phyloP scores from a whole-genome alignment of 768 basidiomycete species.

The Pisolithus marmoratus region DNA sequence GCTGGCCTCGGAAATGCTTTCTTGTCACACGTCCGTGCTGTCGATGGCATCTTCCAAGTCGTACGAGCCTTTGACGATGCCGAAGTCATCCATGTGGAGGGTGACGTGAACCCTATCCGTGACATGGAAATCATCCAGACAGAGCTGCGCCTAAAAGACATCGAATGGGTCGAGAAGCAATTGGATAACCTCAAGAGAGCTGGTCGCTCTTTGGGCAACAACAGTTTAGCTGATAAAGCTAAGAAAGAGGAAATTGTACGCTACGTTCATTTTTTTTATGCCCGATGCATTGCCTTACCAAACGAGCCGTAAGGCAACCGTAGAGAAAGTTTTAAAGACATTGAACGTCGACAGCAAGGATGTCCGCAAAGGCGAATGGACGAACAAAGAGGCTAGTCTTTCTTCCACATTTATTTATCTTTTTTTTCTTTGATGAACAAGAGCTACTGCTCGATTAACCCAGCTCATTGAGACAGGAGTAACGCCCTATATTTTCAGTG shows the following conservation, averaged over 20 bases:
- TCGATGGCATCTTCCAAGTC: slow-evolving; percentile 99
- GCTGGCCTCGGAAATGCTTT: slow-evolving; percentile 98
- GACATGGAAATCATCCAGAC: slow-evolving; percentile 98
- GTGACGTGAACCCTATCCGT: slow-evolving; percentile 90
- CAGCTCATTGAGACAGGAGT: slow-evolving; percentile 96
- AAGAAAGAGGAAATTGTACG: slow-evolving; percentile 93
- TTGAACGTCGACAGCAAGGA: slow-evolving; percentile 81
- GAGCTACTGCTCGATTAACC: slow-evolving; percentile 82
- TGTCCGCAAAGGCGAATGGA: slow-evolving; percentile 91
- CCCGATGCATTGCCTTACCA: slow-evolving; percentile 3
- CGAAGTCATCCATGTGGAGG: slow-evolving; percentile 99
- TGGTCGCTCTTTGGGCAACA: slow-evolving; percentile 65
- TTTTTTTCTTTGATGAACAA: slow-evolving; percentile 57
- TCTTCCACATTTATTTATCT: neutral
- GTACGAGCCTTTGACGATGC: slow-evolving; percentile 98
- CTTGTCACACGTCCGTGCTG: slow-evolving; percentile 94
- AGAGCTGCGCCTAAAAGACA: slow-evolving; percentile 93
- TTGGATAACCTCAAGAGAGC: slow-evolving; percentile 73
- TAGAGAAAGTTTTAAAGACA: slow-evolving; percentile 79
- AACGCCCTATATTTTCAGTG: slow-evolving; percentile 77
- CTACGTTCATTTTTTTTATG: slow-evolving; percentile 3
- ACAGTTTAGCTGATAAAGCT: slow-evolving; percentile 85
- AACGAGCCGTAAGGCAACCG: slow-evolving; percentile 51
- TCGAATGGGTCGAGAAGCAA: slow-evolving; percentile 96
- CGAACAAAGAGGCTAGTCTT: slow-evolving; percentile 84